Base-by-base conservation (phyloP, 2,329 filamentous ascomycete genomes). In the Epichloe sylvatica region DNA sequence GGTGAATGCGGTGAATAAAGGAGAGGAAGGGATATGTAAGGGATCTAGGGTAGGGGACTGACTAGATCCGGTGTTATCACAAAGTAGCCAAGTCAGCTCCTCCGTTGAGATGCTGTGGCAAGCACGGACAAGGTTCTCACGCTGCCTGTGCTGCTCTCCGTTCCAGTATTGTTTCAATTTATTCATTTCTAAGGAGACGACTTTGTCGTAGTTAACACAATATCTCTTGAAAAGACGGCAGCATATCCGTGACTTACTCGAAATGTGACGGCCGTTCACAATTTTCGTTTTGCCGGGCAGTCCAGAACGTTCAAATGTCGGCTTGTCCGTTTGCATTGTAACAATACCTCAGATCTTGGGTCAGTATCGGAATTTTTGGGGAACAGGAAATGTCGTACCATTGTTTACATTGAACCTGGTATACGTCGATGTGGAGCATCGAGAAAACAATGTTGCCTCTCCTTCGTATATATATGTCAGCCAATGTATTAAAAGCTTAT, bases 231-330 rank as follows among this genome's bases (percentile, higher is more conserved):
- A 17, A 17, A n/a, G 19, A 21, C 36, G 30, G 34, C 37, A 23
- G 17, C 4, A 33, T 39, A 43, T 3, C 15, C n/a, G 11, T 17
- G 15, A 45, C 48, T 13, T 37, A 52, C 51, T 33, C 19, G 19
- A 48, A 17, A 15, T 35, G n/a, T 39, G 21, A 23, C 35, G 39
- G 19, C 15, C 36, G 12, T 42, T 15, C 41, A 68, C 66, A 2
- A 76, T 77, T 50, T 79, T 69, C 17, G 84, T 76, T 54, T 80
- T 81, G 1, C 91, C 91, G 1, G 81, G 77, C 0, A 98, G 71
- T 0, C 92, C 92, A 44, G 84, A 81, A 45, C 83, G 77, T 64
- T 97, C 89, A 64, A 90, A 96, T 0, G 78, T 81, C 49, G 89
- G 81, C 56, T 83, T 88, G 54, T 88, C 84, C 25, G 97, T 73